Percentiles rank a stretch among this genome's conserved stretches.
These are phyloP conservation scores for Cylindrodendrum hubeiense DNA, from an alignment of 2,329 filamentous ascomycete species.

Conservation along the genomic window DNA sequence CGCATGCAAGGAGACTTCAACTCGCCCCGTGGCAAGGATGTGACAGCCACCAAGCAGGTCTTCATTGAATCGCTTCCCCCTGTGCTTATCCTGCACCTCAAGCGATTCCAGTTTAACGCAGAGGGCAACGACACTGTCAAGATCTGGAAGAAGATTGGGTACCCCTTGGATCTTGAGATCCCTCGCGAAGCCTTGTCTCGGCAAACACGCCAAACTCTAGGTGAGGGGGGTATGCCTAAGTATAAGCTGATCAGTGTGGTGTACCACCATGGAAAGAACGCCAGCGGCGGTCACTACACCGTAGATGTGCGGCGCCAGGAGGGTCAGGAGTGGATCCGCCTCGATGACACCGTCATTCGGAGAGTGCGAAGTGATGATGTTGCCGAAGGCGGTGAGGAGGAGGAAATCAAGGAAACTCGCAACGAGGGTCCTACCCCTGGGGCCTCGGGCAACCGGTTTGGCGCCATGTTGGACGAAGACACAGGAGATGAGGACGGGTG, in stretches of 20 bases:
- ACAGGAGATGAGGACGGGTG: constrained; percentile 78
- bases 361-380: constrained; percentile 90
- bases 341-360: constrained; percentile 93
- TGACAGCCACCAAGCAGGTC: constrained; percentile 90
- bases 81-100: constrained; percentile 93
- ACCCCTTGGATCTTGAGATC: constrained; percentile 93
- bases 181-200: constrained; percentile 89
- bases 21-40: constrained; percentile 80
- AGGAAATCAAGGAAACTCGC: constrained; percentile 72
- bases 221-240: constrained; percentile 78
- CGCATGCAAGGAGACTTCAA: constrained; percentile 87
- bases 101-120: constrained; percentile 96
- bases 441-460: constrained; percentile 78
- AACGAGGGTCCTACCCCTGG: constrained; percentile 45
- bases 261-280: constrained; percentile 98
- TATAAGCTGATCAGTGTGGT: constrained; percentile 92
- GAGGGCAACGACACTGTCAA: constrained; percentile 87
- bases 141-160: constrained; percentile 98
- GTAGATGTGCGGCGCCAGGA: constrained; percentile 97
- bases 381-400: constrained; percentile 85
- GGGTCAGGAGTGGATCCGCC: constrained; percentile 93
- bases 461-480: constrained; percentile 75
- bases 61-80: constrained; percentile 93
- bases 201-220: constrained; percentile 73
- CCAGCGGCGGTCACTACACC: constrained; percentile 95